A percentile compares a stretch with the other conserved stretches of the same genome.
Evolutionary conservation across 2,329 filamentous ascomycete species (phyloP).

Genomic region (Xylariales sp.): DNA sequence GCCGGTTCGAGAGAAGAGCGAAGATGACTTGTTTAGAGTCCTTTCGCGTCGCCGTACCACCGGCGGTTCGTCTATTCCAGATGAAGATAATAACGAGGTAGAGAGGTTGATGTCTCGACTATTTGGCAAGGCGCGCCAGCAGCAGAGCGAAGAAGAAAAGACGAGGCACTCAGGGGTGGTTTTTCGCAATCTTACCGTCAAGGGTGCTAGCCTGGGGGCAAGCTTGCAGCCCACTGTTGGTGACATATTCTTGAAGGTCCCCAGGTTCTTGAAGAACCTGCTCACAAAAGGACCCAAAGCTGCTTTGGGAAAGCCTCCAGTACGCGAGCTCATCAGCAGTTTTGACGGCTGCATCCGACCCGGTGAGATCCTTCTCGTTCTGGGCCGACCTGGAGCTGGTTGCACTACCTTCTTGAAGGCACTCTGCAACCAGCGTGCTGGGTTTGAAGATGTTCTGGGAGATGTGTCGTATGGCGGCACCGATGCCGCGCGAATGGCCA

Average conservation of each 20-base stretch:
- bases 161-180: slow-evolving; percentile 66
- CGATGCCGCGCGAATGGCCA: slow-evolving; percentile 39
- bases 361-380: slow-evolving; percentile 47
- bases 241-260: slow-evolving; percentile 27
- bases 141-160: slow-evolving; percentile 65
- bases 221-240: slow-evolving; percentile 39
- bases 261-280: slow-evolving; percentile 18
- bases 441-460: slow-evolving; percentile 36
- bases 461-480: slow-evolving; percentile 59
- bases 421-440: slow-evolving; percentile 61
- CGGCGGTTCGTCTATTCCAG: slow-evolving; percentile 14
- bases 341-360: slow-evolving; percentile 48
- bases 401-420: slow-evolving; percentile 55
- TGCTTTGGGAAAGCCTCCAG: slow-evolving; percentile 29
- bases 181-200: slow-evolving; percentile 67
- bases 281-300: slow-evolving; percentile 23
- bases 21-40: slow-evolving; percentile 47
- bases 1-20: slow-evolving; percentile 24
- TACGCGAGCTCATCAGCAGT: slow-evolving; percentile 40
- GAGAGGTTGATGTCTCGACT: slow-evolving; percentile 64
- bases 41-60: slow-evolving; percentile 42
- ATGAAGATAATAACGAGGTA: slow-evolving; percentile 47
- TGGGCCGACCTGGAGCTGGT: slow-evolving; percentile 42
- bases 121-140: slow-evolving; percentile 62
- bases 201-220: slow-evolving; percentile 64